A percentile compares a stretch with the other conserved stretches of the same genome.
Evolutionary conservation across 257 asterid species (phyloP).

Genomic region (Salvia rosmarinus): DNA sequence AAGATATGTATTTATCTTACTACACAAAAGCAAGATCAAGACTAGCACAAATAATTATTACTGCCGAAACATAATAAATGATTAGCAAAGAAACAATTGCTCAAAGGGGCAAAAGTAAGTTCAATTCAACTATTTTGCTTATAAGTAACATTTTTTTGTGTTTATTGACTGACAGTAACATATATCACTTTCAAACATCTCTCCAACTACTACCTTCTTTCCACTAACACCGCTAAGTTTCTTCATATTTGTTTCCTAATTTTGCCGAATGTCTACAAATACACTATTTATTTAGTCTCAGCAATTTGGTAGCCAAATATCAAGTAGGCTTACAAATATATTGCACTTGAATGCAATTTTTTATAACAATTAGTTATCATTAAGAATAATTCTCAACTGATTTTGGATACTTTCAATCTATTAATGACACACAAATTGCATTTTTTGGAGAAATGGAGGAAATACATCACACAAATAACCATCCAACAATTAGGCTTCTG

Average conservation of each 20-base stretch:
- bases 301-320: neutral
- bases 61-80: neutral
- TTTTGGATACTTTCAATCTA: conserved; percentile 10
- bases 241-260: neutral
- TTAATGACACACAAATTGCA: neutral
- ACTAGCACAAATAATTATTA: neutral
- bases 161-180: neutral
- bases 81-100: no score
- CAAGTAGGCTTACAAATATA: neutral
- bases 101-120: conserved; percentile 3
- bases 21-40: neutral
- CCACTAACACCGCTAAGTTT: no score
- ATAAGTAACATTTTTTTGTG: neutral
- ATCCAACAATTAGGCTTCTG: neutral
- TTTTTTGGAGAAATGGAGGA: neutral
- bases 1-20: neutral
- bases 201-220: conserved; percentile 12
- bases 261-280: neutral
- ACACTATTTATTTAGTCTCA: neutral
- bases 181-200: conserved; percentile 1
- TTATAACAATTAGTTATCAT: neutral
- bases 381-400: neutral
- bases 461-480: neutral
- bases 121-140: neutral
- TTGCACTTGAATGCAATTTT: neutral